Evolutionary conservation across 306 rosid genomes (phyloP), one percentile per base, ranked within the genome.

Genomic region (Cicer judaicum): DNA sequence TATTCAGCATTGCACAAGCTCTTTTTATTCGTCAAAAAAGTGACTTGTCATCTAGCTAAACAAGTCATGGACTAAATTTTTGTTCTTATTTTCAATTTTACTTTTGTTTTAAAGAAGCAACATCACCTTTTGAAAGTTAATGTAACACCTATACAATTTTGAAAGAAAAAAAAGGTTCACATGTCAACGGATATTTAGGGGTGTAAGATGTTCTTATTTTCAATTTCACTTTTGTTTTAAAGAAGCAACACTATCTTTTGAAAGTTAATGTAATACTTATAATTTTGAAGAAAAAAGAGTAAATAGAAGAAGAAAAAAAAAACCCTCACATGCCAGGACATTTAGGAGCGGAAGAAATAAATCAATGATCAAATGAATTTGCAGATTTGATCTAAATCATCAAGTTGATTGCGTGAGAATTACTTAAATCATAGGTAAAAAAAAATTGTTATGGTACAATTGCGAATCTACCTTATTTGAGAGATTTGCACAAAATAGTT

Each of bases 51-150:
- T 73, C 56, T 70, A 72, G 70, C 74, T 11, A 48, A 46, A 64
- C 64, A 68, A 48, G 84, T 24, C 66, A 49, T 50, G 44, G 19
- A 64, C 52, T 8, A 29, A 60, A n/a, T 36, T 74, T 65, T 73
- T 80, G 84, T 68, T 56, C 64, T 59, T 68, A 41, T 55, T 68
- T 68, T 66, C 70, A 73, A 47, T 41, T 67, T 73, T 39, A 46
- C 14, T 39, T 36, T 36, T 56, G 36, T 56, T 64, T 55, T 73
- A 49, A 5, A 15, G 13, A 13, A 44, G 41, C 21, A 57, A n/a
- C 48, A 56, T 44, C 18, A 55, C 56, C 64, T 46, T 40, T 21
- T 48, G 57, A 19, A 57, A 73, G 48, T 61, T 52, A 1, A 48
- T 80, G 14, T 50, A 50, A 68, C 49, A 34, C 7, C 29, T 3